Evolutionary conservation across 1,284 basidiomycete species (phyloP), one percentile per base, ranked within the genome.

Genomic region (Athelia psychrophila): DNA sequence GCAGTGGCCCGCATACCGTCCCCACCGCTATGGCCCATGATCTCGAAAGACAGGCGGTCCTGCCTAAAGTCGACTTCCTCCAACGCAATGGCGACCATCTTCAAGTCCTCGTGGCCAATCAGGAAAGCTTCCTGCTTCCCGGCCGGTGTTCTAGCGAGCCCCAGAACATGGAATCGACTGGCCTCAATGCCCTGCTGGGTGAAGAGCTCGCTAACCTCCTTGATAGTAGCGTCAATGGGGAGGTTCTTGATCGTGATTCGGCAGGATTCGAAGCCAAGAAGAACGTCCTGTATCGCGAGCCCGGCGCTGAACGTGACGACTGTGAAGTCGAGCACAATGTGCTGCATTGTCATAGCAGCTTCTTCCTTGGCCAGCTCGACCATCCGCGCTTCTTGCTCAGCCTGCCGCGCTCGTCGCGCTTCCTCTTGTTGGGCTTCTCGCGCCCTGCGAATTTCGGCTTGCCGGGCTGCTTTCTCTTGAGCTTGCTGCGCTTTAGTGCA

Each of bases 1-100:
- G n/a, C 33, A 4, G 60, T 57, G 19, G 58, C 55, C 2, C 65
- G 66, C 79, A 81, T 81, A 3, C 67, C 67, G 30, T 68, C 69
- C 8, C 64, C 52, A n/a, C 33, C 6, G 45, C 64, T 65, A 44
- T 70, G 71, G n/a, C n/a, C n/a, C n/a, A n/a, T n/a, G 44, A 73
- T 60, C 54, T 75, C 72, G 47, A 79, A 72, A 6, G 55, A 58
- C 15, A 81, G 56, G 0, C 36, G 54, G 36, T 75, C 67, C 1
- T 73, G 64, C 16, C 70, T 63, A 51, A 79, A 79, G 30, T 76
- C 72, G 52, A 71, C 60, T 2, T 69, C 77, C 40, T 80, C 69
- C 6, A 79, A 63, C 9, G 67, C 71, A 18, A 55, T 20, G 3
- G 72, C 44, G 59, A 59, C 22, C 55, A 49, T 46, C 53, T 49